These are phyloP conservation scores for Salix exigua DNA, from an alignment of 345 rosid genomes.

Conservation along the genomic window DNA sequence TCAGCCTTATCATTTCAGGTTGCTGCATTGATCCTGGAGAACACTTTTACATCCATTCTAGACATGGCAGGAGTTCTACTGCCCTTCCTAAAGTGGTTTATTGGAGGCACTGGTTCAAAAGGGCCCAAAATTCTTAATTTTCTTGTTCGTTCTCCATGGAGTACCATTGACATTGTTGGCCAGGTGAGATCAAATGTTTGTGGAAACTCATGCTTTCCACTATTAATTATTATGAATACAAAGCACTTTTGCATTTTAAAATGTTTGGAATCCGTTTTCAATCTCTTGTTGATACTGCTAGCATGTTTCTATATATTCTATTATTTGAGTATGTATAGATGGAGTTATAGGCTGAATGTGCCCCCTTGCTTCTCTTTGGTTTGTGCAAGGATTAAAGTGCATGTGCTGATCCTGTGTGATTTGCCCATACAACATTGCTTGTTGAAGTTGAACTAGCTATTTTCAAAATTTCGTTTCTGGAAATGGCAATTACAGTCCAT, in stretches of 20 bases:
- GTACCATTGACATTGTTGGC: conserved; percentile 71
- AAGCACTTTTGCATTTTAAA: background rate
- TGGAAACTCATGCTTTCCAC: conserved; percentile 7
- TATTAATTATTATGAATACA: background rate
- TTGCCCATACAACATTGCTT: background rate
- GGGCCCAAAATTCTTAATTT: conserved; percentile 81
- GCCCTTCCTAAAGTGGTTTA: conserved; percentile 94
- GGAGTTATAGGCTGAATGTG: background rate
- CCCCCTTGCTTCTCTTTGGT: background rate
- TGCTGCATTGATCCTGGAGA: conserved; percentile 79
- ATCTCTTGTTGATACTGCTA: background rate
- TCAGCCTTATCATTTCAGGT: conserved; percentile 42
- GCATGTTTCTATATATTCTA: background rate
- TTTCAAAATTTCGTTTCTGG: conserved; percentile 1
- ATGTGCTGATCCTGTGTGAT: background rate
- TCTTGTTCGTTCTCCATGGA: conserved; percentile 98
- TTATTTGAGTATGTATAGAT: background rate
- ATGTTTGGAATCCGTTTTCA: background rate
- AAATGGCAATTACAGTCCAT: background rate
- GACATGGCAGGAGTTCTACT: conserved; percentile 97
- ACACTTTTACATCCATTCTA: conserved; percentile 94
- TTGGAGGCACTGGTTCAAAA: conserved; percentile 76
- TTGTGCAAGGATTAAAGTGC: background rate
- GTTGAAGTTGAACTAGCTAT: background rate
- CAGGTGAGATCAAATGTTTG: conserved; percentile 48